Percentiles rank a stretch among this genome's conserved stretches.
Conservation (phyloP, 139 green algal species). For the Micractinium conductrix region DNA sequence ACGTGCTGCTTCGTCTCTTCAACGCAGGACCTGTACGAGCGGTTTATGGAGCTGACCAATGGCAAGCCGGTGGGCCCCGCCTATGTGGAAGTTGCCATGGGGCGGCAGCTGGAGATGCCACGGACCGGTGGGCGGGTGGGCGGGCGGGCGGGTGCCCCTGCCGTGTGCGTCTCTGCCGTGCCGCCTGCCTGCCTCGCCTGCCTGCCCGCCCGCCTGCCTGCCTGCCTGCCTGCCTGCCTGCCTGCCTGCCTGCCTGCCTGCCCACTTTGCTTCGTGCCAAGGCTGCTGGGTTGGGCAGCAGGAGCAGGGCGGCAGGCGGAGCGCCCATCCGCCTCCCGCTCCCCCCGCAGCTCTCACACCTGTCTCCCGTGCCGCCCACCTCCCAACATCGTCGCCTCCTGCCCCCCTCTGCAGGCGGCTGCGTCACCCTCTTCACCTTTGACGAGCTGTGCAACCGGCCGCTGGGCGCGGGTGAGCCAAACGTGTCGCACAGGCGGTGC, state of each 20-base stretch:
- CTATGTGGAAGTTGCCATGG: slow-evolving; percentile 83
- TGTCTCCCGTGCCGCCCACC: not conserved
- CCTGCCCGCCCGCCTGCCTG: no score
- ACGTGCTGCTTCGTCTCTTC: not conserved
- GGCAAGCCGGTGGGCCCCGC: not conserved
- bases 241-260: no score
- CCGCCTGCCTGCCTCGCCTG: no score
- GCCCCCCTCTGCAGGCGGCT: slow-evolving; percentile 46
- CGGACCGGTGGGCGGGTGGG: slow-evolving; percentile 47
- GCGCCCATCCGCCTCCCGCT: no score
- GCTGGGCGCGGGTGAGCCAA: slow-evolving; percentile 63
- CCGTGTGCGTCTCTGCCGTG: no score
- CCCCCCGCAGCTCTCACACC: no score
- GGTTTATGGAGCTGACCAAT: slow-evolving; percentile 63
- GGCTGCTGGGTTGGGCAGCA: no score
- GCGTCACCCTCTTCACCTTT: slow-evolving; percentile 80
- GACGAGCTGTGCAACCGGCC: slow-evolving; percentile 84
- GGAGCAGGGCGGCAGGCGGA: not conserved
- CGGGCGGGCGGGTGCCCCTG: not conserved
- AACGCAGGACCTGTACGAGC: slow-evolving; percentile 46
- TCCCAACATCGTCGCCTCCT: not conserved
- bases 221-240: no score
- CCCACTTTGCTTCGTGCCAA: no score
- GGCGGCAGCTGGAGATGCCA: slow-evolving; percentile 74
- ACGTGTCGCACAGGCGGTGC: no score